Evolutionary conservation across 2,329 filamentous ascomycete genomes (phyloP).

Genomic region (Penicillium sp.): DNA sequence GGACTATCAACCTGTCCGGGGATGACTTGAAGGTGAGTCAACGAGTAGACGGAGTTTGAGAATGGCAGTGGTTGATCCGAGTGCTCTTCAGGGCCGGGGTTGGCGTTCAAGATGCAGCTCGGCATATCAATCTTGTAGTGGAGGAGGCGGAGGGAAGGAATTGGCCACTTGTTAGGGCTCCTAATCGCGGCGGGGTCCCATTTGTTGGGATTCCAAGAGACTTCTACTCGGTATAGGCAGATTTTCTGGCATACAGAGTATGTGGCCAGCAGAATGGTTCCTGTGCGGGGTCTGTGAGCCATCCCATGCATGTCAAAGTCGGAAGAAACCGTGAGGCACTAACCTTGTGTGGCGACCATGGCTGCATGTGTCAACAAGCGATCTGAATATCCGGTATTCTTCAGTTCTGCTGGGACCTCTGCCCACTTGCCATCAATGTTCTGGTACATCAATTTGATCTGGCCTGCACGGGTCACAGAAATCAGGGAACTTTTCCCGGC

Average conservation of each 20-base stretch:
- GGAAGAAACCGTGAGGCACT: constrained; percentile 10
- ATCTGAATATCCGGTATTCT: constrained; percentile 71
- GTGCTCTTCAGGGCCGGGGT: constrained; percentile 29
- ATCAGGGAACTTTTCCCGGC: constrained; percentile 72
- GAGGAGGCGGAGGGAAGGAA: constrained; percentile 43
- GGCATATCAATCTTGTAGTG: constrained; percentile 45
- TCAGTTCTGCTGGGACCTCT: constrained; percentile 73
- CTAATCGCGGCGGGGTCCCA: constrained; percentile 52
- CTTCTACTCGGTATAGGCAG: constrained; percentile 71
- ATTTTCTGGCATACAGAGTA: constrained; percentile 67
- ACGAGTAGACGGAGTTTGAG: constrained; percentile 53
- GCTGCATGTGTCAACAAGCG: constrained; percentile 81
- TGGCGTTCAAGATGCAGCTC: constrained; percentile 36
- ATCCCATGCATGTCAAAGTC: constrained; percentile 16
- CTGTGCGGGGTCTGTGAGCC: constrained; percentile 21
- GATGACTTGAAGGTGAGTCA: constrained; percentile 76
- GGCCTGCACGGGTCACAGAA: constrained; percentile 73
- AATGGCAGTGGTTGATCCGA: constrained; percentile 29
- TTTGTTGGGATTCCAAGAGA: constrained; percentile 72
- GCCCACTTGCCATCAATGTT: constrained; percentile 73
- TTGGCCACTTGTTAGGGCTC: constrained; percentile 37
- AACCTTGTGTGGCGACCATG: constrained; percentile 74
- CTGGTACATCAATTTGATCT: constrained; percentile 75
- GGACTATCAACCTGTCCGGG: constrained; percentile 64
- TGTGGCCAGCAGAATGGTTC: constrained; percentile 43